Base-by-base conservation (phyloP, 192 early-diverging fungal genomes). In the Mortierella antarctica region DNA sequence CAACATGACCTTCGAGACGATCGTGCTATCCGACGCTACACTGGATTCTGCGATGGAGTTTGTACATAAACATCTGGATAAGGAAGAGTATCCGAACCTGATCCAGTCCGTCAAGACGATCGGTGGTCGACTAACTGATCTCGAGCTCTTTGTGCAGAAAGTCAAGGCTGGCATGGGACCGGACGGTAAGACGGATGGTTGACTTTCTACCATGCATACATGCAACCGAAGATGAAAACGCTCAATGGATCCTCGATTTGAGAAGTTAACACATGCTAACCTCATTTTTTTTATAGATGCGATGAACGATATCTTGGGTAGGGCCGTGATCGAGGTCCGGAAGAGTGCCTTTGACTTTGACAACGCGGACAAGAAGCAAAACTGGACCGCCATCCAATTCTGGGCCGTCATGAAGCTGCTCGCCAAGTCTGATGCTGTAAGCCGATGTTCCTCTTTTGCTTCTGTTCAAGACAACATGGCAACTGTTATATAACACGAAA, bases 331-430 rank as follows among this genome's bases (percentile, higher is more conserved):
- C 46, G 96, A 98, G 76, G 85, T 98, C 60, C 92, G 94, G 60
- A 98, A 97, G 83, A 85, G 90, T 52, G 96, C 94, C 0, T 93
- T 97, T 60, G 89, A 89, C 44, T 91, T 95, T 65, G 87, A 91
- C 45, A 61, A 57, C 9, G n/a, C 56, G 0, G 80, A 80, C 49
- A 79, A 83, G 50, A 81, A 85, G 41, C 48, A 79, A 21, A 62
- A 86, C 20, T 99, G 98, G 97, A 90, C 88, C 45, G 83, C 92
- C 1, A 88, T 94, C 49, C 98, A 99, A 83, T 97, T 98, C 82
- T 98, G 96, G 95, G 86, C 90, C 50, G 79, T 98, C 23, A 84
- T 97, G 57, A 89, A 91, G 55, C 80, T 89, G 57, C 87, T 99
- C 18, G 88, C 91, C 15, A 82, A 71, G 31, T 51, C 84, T 6